Percentiles rank a stretch among this genome's conserved stretches.
phyloP scores from a whole-genome alignment of 1,284 basidiomycete genomes.

The Microstroma glucosiphilum region DNA sequence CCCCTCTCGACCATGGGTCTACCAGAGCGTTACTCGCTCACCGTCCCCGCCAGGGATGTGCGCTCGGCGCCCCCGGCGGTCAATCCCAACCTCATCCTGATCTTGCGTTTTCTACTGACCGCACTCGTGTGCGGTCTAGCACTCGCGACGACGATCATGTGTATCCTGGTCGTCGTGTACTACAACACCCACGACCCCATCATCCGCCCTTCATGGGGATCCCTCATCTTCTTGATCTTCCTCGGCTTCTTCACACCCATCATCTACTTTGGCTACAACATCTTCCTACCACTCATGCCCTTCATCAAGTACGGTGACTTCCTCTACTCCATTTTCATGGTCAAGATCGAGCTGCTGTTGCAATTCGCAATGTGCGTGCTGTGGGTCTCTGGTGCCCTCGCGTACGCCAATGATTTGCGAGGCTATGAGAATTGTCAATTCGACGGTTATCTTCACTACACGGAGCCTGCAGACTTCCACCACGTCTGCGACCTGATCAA shows the following conservation, averaged over 20 bases:
- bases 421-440: slow-evolving; percentile 50
- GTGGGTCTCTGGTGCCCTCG: slow-evolving; percentile 51
- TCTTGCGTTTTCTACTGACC: slow-evolving; percentile 44
- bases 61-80: slow-evolving; percentile 27
- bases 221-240: slow-evolving; percentile 51
- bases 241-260: slow-evolving; percentile 49
- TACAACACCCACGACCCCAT: slow-evolving; percentile 50
- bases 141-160: slow-evolving; percentile 41
- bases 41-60: slow-evolving; percentile 26
- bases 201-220: slow-evolving; percentile 51
- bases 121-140: slow-evolving; percentile 40
- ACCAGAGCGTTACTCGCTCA: slow-evolving; percentile 36
- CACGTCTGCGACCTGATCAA: slow-evolving; percentile 51
- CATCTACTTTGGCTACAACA: slow-evolving; percentile 51
- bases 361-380: slow-evolving; percentile 49
- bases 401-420: slow-evolving; percentile 48
- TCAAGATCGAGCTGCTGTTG: slow-evolving; percentile 48
- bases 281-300: slow-evolving; percentile 46
- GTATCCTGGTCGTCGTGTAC: slow-evolving; percentile 44
- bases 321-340: slow-evolving; percentile 45
- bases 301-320: slow-evolving; percentile 49
- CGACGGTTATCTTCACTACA: slow-evolving; percentile 52
- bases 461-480: slow-evolving; percentile 48
- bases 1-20: slow-evolving; percentile 32
- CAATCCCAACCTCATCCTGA: slow-evolving; percentile 41